These are phyloP conservation scores for Sporopachydermia lactativora DNA, from an alignment of 805 yeast genomes.

Conservation along the genomic window DNA sequence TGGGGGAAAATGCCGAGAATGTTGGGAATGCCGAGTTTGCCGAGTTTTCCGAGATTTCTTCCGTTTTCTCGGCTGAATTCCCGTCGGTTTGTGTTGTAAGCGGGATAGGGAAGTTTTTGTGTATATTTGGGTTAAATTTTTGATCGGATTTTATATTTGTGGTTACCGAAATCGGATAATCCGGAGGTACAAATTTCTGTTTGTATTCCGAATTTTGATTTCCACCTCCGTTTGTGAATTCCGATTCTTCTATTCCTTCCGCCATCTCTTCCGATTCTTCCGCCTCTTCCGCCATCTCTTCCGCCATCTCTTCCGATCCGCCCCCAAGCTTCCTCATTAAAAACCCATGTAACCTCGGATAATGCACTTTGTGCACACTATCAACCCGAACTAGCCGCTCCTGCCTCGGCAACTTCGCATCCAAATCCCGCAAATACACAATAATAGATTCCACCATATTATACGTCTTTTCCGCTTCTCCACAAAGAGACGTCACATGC, in stretches of 20 bases:
- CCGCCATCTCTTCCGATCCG: conserved; percentile 8
- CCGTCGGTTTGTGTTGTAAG: no score
- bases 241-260: conserved; percentile 3
- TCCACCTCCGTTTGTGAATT: conserved; percentile 5
- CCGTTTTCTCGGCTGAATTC: no score
- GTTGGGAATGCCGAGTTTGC: no score
- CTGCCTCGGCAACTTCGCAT: conserved; percentile 21
- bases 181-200: neutral
- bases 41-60: no score
- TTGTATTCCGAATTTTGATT: conserved; percentile 6
- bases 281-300: conserved; percentile 11
- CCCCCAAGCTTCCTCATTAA: conserved; percentile 8
- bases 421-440: conserved; percentile 15
- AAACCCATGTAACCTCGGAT: conserved; percentile 24
- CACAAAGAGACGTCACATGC: conserved; percentile 4
- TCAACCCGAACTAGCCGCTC: conserved; percentile 23
- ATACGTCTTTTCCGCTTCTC: conserved; percentile 7
- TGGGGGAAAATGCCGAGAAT: no score
- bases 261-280: conserved; percentile 2
- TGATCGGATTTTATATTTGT: no score
- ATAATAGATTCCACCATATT: conserved; percentile 7
- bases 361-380: conserved; percentile 29
- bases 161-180: neutral
- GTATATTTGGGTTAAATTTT: no score
- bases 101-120: no score